A percentile compares a stretch with the other conserved stretches of the same genome.
Conservation (phyloP, 192 early-diverging fungal genomes). For the Paraglomus brasilianum region DNA sequence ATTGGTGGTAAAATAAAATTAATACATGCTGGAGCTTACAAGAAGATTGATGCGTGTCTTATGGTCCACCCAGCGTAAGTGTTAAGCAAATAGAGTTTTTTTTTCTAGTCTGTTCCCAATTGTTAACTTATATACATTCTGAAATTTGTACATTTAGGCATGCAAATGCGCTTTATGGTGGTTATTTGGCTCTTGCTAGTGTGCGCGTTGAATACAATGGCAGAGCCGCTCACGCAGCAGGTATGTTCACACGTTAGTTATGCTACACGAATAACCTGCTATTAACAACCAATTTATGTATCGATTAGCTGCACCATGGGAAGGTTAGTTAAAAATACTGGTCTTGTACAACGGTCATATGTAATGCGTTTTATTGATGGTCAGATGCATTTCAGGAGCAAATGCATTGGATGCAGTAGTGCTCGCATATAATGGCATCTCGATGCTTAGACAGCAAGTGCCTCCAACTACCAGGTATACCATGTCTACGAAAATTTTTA, state of each 20-base stretch:
- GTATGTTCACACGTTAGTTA: slow-evolving; percentile 39
- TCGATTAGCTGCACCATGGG: neutral
- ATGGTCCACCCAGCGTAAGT: slow-evolving; percentile 77
- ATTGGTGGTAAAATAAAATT: slow-evolving; percentile 73
- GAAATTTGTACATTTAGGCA: slow-evolving; percentile 35
- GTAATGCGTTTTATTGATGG: neutral
- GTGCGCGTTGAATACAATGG: slow-evolving; percentile 68
- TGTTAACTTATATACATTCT: neutral
- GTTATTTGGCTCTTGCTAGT: slow-evolving; percentile 41
- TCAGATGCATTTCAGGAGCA: slow-evolving; percentile 41
- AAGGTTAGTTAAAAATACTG: neutral
- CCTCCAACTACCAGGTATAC: slow-evolving; percentile 53
- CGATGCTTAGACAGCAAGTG: slow-evolving; percentile 74
- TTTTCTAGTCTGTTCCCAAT: neutral
- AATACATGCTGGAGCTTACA: slow-evolving; percentile 66
- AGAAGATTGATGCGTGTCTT: slow-evolving; percentile 67
- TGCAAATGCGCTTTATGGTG: slow-evolving; percentile 47
- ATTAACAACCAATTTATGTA: slow-evolving; percentile 1
- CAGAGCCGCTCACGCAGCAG: slow-evolving; percentile 68
- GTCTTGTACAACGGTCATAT: too few species aligned
- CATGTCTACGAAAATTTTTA: neutral
- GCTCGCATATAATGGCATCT: slow-evolving; percentile 61
- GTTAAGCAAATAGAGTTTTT: slow-evolving; percentile 27
- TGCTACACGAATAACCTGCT: neutral
- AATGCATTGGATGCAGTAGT: slow-evolving; percentile 81